phyloP scores from a whole-genome alignment of 2,329 filamentous ascomycete genomes.

The Aspergillus ochraceoroseus region DNA sequence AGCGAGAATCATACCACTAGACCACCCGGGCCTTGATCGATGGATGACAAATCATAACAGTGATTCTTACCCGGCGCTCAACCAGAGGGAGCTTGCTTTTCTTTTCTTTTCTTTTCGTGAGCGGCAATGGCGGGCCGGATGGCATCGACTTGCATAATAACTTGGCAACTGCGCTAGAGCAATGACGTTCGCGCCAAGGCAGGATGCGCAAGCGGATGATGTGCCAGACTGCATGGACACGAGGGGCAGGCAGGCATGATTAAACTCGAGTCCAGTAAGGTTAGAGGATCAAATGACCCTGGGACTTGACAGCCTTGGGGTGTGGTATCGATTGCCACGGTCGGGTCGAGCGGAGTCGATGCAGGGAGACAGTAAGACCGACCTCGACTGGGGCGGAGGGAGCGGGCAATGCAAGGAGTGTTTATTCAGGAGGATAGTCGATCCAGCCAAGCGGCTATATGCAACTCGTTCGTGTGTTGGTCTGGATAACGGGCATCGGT shows the following conservation, averaged over 20 bases:
- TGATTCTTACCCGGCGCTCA: neutral
- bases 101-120: neutral
- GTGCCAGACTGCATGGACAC: neutral
- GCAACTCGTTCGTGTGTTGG: constrained; percentile 57
- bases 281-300: too few relatives aligned
- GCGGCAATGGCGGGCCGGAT: constrained; percentile 4
- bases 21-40: constrained; percentile 46
- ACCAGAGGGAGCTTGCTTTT: neutral
- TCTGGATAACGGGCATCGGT: constrained; percentile 55
- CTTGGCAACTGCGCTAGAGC: constrained; percentile 17
- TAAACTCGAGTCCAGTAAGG: constrained; percentile 14
- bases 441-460: constrained; percentile 70
- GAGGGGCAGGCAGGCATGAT: too few relatives aligned
- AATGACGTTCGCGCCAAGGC: constrained; percentile 27
- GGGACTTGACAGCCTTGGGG: too few relatives aligned
- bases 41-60: constrained; percentile 1
- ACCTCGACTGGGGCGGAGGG: too few relatives aligned
- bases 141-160: constrained; percentile 17
- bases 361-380: neutral
- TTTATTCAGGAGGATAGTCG: constrained; percentile 60
- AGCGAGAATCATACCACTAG: constrained; percentile 69
- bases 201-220: constrained; percentile 10
- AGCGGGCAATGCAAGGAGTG: neutral
- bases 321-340: too few relatives aligned
- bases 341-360: neutral